Evolutionary conservation across 805 yeast genomes (phyloP).

Genomic region (Candida easanensis): DNA sequence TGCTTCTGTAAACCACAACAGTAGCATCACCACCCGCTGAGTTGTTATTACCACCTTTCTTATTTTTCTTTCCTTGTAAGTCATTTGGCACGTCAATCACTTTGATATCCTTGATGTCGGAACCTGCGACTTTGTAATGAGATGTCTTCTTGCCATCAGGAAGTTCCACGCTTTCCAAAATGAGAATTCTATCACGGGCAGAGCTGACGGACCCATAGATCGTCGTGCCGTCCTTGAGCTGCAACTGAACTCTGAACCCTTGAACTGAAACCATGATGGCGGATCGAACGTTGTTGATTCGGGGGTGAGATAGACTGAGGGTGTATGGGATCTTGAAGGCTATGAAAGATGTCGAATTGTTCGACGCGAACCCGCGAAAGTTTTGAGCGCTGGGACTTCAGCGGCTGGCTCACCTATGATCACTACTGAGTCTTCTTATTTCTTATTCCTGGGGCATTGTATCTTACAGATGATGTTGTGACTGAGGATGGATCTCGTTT

Average conservation of each 20-base stretch:
- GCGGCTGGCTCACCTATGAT: too few species aligned
- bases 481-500: too few species aligned
- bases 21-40: slow-evolving; percentile 9
- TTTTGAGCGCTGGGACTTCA: too few species aligned
- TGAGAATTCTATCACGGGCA: slow-evolving; percentile 35
- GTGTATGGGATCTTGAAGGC: too few species aligned
- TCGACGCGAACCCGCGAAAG: too few species aligned
- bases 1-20: slow-evolving; percentile 6
- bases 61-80: slow-evolving; percentile 22
- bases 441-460: too few species aligned
- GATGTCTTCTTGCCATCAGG: slow-evolving; percentile 33
- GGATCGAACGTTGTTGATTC: not conserved
- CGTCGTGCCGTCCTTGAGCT: slow-evolving; percentile 9
- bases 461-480: too few species aligned
- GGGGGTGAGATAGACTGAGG: too few species aligned
- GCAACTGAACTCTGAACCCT: slow-evolving; percentile 12
- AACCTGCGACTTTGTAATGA: slow-evolving; percentile 31
- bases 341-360: too few species aligned
- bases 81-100: slow-evolving; percentile 51
- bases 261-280: slow-evolving; percentile 15
- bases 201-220: slow-evolving; percentile 23
- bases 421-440: too few species aligned
- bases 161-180: slow-evolving; percentile 42
- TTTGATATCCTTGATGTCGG: slow-evolving; percentile 49
- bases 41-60: slow-evolving; percentile 11